A percentile compares a stretch with the other conserved stretches of the same genome.
Conservation (phyloP, 345 rosid species). For the Populus tremula region DNA sequence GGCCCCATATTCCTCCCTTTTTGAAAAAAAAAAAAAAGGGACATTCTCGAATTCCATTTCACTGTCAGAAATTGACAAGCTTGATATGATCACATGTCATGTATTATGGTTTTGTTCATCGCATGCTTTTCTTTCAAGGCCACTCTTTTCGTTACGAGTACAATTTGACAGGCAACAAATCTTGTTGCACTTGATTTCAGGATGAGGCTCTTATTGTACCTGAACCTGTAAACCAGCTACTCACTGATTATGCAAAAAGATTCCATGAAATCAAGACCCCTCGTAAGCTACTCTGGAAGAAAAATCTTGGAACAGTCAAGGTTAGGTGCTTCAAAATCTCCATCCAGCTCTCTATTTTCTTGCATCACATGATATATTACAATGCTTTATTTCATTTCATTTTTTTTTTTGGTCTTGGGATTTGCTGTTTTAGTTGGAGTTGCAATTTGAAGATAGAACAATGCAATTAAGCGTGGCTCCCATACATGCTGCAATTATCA, state of each 20-base stretch:
- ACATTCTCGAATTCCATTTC: no score
- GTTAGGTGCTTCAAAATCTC: slow-evolving; percentile 35
- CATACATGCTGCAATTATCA: slow-evolving; percentile 79
- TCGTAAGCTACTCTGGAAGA: slow-evolving; percentile 93
- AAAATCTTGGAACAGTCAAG: slow-evolving; percentile 94
- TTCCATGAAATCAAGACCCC: slow-evolving; percentile 90
- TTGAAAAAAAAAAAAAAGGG: no score
- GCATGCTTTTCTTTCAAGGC: neutral
- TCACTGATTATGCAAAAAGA: slow-evolving; percentile 73
- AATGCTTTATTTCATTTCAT: neutral
- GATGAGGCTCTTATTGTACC: slow-evolving; percentile 79
- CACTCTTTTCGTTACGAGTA: neutral
- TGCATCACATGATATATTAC: slow-evolving; percentile 1
- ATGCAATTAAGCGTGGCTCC: slow-evolving; percentile 82
- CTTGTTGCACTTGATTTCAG: slow-evolving; percentile 39
- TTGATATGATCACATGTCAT: neutral
- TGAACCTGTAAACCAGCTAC: slow-evolving; percentile 65
- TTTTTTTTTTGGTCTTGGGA: neutral
- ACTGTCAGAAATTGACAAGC: no score
- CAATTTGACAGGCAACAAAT: neutral
- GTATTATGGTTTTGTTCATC: neutral
- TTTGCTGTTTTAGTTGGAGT: slow-evolving; percentile 61
- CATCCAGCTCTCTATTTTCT: neutral
- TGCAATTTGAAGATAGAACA: slow-evolving; percentile 83
- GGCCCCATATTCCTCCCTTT: no score